Percentiles rank a stretch among this genome's conserved stretches.
Evolutionary conservation across 202 grass and related monocot genomes (phyloP).

Genomic region (Zoysia matrella): DNA sequence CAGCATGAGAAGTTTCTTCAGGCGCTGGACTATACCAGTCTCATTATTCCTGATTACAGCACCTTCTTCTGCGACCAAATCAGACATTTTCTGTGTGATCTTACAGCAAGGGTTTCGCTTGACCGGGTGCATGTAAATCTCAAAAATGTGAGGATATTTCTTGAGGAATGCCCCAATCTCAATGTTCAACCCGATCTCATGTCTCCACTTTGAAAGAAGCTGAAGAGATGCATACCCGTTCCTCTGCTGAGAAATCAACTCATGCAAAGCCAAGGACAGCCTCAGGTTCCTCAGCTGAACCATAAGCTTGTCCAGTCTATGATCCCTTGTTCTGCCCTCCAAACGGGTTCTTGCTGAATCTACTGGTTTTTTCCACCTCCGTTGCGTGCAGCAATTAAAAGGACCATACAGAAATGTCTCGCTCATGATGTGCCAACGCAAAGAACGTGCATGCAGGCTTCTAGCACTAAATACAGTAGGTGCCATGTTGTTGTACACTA

Average conservation of each 20-base stretch:
- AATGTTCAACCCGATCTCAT: constrained; percentile 56
- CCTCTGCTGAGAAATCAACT: constrained; percentile 60
- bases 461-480: constrained; percentile 1
- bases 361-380: constrained; percentile 65
- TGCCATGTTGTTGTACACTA: background rate
- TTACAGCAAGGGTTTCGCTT: constrained; percentile 57
- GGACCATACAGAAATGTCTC: constrained; percentile 19
- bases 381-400: constrained; percentile 36
- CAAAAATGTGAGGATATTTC: constrained; percentile 64
- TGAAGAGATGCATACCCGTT: constrained; percentile 61
- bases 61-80: constrained; percentile 64
- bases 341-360: constrained; percentile 64
- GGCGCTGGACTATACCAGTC: constrained; percentile 23
- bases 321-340: constrained; percentile 67
- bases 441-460: background rate
- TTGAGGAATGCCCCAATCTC: constrained; percentile 56
- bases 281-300: constrained; percentile 58
- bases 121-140: constrained; percentile 62
- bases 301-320: constrained; percentile 65
- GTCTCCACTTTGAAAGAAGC: constrained; percentile 62
- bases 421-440: background rate
- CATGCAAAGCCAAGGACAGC: constrained; percentile 45
- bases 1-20: constrained; percentile 74
- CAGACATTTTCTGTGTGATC: constrained; percentile 47
- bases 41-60: constrained; percentile 48